Evolutionary conservation across 176 grass and related monocot species (phyloP).

Genomic region (Poa annua): DNA sequence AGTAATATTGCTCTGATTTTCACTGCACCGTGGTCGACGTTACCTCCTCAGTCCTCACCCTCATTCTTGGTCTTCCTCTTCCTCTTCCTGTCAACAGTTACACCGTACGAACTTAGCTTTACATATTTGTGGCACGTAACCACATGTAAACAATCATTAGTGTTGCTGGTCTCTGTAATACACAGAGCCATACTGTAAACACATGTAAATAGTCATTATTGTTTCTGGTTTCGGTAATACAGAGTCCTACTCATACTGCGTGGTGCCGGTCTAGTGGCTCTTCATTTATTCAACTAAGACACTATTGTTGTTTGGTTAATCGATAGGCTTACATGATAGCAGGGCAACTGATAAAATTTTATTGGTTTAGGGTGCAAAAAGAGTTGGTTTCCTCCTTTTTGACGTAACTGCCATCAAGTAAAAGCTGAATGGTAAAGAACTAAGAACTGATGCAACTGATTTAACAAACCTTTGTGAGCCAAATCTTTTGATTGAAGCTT

Average conservation of each 20-base stretch:
- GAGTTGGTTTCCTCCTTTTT: not conserved
- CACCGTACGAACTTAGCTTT: not conserved
- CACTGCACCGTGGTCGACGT: not conserved
- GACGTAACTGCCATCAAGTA: slow-evolving; percentile 6
- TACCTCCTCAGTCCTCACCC: not conserved
- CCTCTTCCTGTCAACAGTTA: slow-evolving; percentile 4
- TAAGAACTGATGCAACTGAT: slow-evolving; percentile 9
- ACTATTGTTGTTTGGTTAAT: not conserved
- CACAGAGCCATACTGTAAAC: no score
- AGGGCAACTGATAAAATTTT: not conserved
- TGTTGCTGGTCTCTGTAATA: not conserved
- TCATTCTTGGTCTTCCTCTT: not conserved
- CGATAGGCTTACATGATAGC: not conserved
- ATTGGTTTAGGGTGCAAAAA: slow-evolving; percentile 13
- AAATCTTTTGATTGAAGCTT: slow-evolving; percentile 23
- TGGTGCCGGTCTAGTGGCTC: not conserved
- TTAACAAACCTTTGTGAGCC: slow-evolving; percentile 16
- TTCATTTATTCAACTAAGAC: not conserved
- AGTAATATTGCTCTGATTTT: not conserved
- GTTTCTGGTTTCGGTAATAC: no score
- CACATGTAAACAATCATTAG: not conserved
- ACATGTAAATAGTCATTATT: no score
- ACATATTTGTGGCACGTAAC: not conserved
- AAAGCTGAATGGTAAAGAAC: not conserved
- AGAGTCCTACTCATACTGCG: no score